Base-by-base conservation (phyloP, 371 early-diverging fungal species). In the Rhizopus microsporus region DNA sequence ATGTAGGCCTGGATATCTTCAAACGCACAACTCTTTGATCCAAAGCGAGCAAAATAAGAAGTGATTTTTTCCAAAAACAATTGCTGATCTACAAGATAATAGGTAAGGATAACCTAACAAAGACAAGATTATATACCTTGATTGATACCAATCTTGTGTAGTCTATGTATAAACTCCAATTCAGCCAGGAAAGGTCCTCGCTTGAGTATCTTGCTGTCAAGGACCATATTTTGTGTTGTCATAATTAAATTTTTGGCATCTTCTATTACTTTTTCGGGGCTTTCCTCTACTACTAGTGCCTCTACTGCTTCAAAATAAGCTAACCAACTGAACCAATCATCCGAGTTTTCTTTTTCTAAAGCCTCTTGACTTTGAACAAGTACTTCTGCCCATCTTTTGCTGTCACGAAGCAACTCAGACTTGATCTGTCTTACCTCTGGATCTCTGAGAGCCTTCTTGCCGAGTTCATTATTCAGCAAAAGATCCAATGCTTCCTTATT, bases 101-200 rank as follows among this genome's bases (percentile, higher is more conserved):
- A 23, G 23, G 23, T 23, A 23, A 23, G 23, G 23, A 23, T 23
- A 23, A 23, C 23, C 23, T 23, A 23, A 23, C 2, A 23, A 23
- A 23, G 23, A 0, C 2, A 23, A 23, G 23, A 23, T 2, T 32
- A 15, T 46, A 44, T 57, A 63, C 61, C 58, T 57, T 23, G 23
- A 23, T 54, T 65, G 31, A 50, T 57, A 43, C 50, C 61, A 42
- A 67, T 58, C 62, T 80, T 80, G 29, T 44, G 34, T 9, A 80
- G 45, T 44, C 74, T 62, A 47, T 65, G 59, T 33, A 84, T 79
- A n/a, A 88, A 71, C 51, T 90, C 85, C 10, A 91, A 64, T 61
- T 89, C 86, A 5, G 88, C 92, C 46, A 93, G 71, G 67, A 85
- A 91, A 0, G 94, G 89, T 0, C 86, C 87, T 16, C 89, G 80